These are phyloP conservation scores for Umbellularia californica DNA, from an alignment of 164 flowering plant genomes.

Conservation along the genomic window DNA sequence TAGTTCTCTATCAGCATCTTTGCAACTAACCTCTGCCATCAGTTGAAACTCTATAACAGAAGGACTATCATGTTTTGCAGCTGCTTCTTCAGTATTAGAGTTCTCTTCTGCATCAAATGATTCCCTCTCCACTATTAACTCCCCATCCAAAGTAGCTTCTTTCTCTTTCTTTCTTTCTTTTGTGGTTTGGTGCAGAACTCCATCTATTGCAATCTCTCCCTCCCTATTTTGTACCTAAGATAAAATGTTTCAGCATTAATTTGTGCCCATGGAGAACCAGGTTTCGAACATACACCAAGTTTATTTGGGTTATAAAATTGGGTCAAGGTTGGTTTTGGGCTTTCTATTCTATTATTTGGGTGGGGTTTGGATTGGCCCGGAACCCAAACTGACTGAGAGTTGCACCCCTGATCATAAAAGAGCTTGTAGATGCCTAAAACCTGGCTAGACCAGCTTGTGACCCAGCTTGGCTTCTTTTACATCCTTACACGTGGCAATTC, in stretches of 20 bases:
- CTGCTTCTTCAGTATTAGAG: conserved; percentile 17
- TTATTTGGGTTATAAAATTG: neutral
- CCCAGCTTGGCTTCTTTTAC: too few species aligned
- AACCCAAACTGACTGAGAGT: too few species aligned
- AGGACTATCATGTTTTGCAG: conserved; percentile 22
- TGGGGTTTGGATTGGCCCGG: too few species aligned
- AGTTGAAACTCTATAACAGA: conserved; percentile 40
- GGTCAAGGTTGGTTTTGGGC: neutral
- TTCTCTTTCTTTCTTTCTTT: conserved; percentile 34
- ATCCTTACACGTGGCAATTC: too few species aligned
- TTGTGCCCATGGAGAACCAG: neutral
- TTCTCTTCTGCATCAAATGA: conserved; percentile 39
- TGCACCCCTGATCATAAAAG: too few species aligned
- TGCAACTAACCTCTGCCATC: conserved; percentile 38
- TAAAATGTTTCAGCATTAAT: conserved; percentile 4
- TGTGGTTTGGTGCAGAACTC: conserved; percentile 8
- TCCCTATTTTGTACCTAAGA: conserved; percentile 18
- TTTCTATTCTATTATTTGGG: neutral
- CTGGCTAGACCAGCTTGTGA: too few species aligned
- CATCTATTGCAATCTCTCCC: conserved; percentile 12
- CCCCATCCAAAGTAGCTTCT: conserved; percentile 64
- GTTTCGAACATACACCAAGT: neutral
- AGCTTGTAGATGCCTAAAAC: too few species aligned
- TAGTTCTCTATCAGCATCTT: conserved; percentile 49
- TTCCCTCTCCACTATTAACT: conserved; percentile 88